phyloP scores from a whole-genome alignment of 768 basidiomycete species.

The Kwoniella mangroviensis region DNA sequence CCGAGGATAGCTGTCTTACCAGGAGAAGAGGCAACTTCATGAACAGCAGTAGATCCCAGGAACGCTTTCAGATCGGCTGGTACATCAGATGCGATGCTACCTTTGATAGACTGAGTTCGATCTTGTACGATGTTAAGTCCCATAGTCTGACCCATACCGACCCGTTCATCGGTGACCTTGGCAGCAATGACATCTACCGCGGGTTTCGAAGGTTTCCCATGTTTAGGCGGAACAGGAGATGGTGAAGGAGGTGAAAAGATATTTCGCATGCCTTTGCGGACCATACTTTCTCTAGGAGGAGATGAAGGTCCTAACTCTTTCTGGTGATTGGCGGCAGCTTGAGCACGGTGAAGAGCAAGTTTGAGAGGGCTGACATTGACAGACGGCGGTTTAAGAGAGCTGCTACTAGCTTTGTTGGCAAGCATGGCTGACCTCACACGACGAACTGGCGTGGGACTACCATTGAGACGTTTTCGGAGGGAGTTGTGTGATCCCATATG shows the following conservation, averaged over 20 bases:
- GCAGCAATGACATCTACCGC: neutral
- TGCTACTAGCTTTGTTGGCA: constrained; percentile 29
- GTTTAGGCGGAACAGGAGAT: constrained; percentile 29
- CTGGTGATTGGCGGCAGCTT: constrained; percentile 23
- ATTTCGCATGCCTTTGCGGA: constrained; percentile 49
- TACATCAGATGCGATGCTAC: constrained; percentile 22
- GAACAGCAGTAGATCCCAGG: constrained; percentile 10
- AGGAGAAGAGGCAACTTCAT: constrained; percentile 16
- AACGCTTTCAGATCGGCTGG: constrained; percentile 28
- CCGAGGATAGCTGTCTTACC: constrained; percentile 19
- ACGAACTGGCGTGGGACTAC: constrained; percentile 53
- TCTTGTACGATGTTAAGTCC: constrained; percentile 11
- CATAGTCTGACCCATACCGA: constrained; percentile 24
- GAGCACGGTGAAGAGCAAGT: constrained; percentile 46
- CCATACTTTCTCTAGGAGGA: constrained; percentile 34
- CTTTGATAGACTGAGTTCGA: constrained; percentile 2
- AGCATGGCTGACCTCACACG: constrained; percentile 40
- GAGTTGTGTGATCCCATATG: constrained; percentile 34
- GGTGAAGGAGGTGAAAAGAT: constrained; percentile 47
- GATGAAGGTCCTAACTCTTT: constrained; percentile 1
- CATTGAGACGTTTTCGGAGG: constrained; percentile 26
- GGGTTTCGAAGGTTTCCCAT: constrained; percentile 5
- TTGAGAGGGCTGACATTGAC: constrained; percentile 47
- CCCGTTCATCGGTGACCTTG: constrained; percentile 22
- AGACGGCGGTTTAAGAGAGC: constrained; percentile 28